phyloP scores from a whole-genome alignment of 2,329 filamentous ascomycete genomes.

The Exophiala bonariae region DNA sequence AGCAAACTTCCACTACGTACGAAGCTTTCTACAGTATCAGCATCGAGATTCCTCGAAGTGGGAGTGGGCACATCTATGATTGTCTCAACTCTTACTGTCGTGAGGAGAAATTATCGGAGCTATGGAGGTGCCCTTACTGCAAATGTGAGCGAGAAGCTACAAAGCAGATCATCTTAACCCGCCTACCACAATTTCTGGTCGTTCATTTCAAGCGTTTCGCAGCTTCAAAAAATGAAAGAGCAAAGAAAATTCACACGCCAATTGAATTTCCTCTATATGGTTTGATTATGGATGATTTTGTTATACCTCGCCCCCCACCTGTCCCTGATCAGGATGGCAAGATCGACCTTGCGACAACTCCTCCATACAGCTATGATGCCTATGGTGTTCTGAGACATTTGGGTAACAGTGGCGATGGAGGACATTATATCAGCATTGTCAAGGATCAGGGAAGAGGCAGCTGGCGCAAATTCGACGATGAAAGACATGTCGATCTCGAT shows the following conservation, averaged over 20 bases:
- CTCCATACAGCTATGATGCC: slow-evolving; percentile 75
- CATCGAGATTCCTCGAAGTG: slow-evolving; percentile 66
- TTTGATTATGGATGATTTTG: slow-evolving; percentile 63
- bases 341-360: slow-evolving; percentile 36
- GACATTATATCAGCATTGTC: slow-evolving; percentile 78
- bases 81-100: slow-evolving; percentile 70
- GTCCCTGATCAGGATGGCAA: slow-evolving; percentile 31
- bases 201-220: slow-evolving; percentile 73
- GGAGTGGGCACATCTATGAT: slow-evolving; percentile 61
- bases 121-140: slow-evolving; percentile 75
- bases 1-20: slow-evolving; percentile 65
- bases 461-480: slow-evolving; percentile 65
- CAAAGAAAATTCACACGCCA: slow-evolving; percentile 68
- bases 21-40: slow-evolving; percentile 71
- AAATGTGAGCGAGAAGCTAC: slow-evolving; percentile 65
- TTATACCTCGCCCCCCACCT: slow-evolving; percentile 50
- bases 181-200: slow-evolving; percentile 76
- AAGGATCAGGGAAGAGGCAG: slow-evolving; percentile 58
- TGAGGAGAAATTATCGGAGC: slow-evolving; percentile 65
- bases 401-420: slow-evolving; percentile 66
- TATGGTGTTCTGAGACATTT: slow-evolving; percentile 82
- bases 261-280: slow-evolving; percentile 76
- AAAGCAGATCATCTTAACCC: slow-evolving; percentile 72
- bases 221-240: slow-evolving; percentile 55
- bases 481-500: slow-evolving; percentile 56